These are phyloP conservation scores for Penicillium expansum DNA, from an alignment of 2,329 filamentous ascomycete species.

Conservation along the genomic window DNA sequence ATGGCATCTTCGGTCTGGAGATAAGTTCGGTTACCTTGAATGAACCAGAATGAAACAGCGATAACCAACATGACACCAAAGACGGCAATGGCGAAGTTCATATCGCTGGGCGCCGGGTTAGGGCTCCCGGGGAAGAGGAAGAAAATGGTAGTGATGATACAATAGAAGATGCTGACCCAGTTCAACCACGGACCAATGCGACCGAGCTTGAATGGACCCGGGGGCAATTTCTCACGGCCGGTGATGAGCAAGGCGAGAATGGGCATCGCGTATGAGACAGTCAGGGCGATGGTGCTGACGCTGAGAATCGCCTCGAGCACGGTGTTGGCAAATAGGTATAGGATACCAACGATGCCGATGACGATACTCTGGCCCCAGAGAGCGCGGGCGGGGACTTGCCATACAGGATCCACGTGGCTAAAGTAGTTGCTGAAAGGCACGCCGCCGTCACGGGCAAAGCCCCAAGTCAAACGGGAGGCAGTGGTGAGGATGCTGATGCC, in stretches of 20 bases:
- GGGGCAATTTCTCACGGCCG: slow-evolving; percentile 54
- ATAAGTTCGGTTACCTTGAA: slow-evolving; percentile 46
- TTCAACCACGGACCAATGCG: slow-evolving; percentile 46
- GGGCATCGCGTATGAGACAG: slow-evolving; percentile 53
- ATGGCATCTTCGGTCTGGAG: slow-evolving; percentile 32
- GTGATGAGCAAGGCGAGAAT: slow-evolving; percentile 49
- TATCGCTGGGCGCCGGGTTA: slow-evolving; percentile 48
- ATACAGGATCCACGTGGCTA: slow-evolving; percentile 45
- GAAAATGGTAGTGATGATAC: slow-evolving; percentile 53
- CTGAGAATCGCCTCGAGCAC: slow-evolving; percentile 55
- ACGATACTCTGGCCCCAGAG: slow-evolving; percentile 53
- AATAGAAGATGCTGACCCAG: slow-evolving; percentile 53
- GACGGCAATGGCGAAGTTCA: slow-evolving; percentile 59
- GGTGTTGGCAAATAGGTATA: slow-evolving; percentile 55
- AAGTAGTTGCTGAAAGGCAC: slow-evolving; percentile 49
- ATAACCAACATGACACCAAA: slow-evolving; percentile 56
- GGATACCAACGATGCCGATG: slow-evolving; percentile 51
- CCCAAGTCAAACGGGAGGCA: slow-evolving; percentile 54
- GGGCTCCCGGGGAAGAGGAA: slow-evolving; percentile 54
- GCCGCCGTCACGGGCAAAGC: slow-evolving; percentile 55
- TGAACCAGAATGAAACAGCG: slow-evolving; percentile 51
- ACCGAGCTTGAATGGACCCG: slow-evolving; percentile 48
- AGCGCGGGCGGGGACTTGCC: slow-evolving; percentile 54
- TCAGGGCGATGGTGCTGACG: slow-evolving; percentile 57
- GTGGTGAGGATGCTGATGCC: slow-evolving; percentile 53